Evolutionary conservation across 2,329 filamentous ascomycete species (phyloP), one percentile per base, ranked within the genome.

Genomic region (Xylaria sp.): DNA sequence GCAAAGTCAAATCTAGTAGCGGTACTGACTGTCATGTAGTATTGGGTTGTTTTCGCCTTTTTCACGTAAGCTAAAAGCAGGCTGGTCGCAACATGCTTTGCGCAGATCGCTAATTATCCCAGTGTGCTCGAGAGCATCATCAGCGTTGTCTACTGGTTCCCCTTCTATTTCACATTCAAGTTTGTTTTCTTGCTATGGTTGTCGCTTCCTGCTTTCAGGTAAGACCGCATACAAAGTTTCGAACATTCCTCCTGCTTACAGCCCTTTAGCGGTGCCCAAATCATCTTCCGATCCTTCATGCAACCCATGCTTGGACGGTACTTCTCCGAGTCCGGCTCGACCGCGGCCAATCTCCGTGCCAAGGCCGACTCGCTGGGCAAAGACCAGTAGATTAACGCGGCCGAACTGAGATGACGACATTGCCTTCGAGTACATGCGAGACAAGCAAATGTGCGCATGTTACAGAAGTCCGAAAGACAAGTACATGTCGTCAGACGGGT

Each of bases 141-240:
- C 78, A 94, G 87, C 83, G 91, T 93, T 72, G 92, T 95, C 72
- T 96, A 96, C 88, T 97, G 93, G 93, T 93, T 97, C 86, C 92
- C 96, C 79, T 99, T 99, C 86, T 99, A 99, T 91, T 99, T 93
- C 84, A 95, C 94, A 80, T 98, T 99, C 92, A 99, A 99, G 89
- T 97, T 99, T 80, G 86, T 97, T 79, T 92, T 98, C 81, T 88
- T 98, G 77, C 90, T 99, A 81, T 99, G 96, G 96, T 94, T 99
- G 85, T 90, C 95, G 76, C 93, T 99, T 78, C 96, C 96, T 81
- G 88, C 93, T 82, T 97, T 97, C 86, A 86, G 87, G 95, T 97
- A 91, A 80, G 91, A 64, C 20, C 46, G 32, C 4, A 43, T 32
- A 15, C 34, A 41, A 57, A 10, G 10, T n/a, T 50, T 20, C 18